Evolutionary conservation across 345 rosid species (phyloP), one percentile per base, ranked within the genome.

Genomic region (Pugionium cornutum): DNA sequence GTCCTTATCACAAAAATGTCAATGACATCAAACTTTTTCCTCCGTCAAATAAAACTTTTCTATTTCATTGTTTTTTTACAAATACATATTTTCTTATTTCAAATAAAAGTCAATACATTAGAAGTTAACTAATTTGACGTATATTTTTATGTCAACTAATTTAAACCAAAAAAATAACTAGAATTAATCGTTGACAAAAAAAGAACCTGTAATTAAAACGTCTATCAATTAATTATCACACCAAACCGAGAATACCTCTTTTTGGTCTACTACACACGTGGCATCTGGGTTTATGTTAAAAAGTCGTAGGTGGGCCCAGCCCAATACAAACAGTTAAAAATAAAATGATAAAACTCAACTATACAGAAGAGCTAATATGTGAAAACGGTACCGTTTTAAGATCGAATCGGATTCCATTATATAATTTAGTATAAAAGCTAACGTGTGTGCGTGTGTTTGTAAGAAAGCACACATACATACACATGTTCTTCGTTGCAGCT

Each of bases 401-500:
- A 36, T 27, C 62, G 77, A 73, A 66, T 73, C 72, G 67, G 60
- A 60, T 59, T 58, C 72, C 36, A 31, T 58, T 58, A 26, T 65
- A 44, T 66, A 73, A 52, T 18, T 18, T 18, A 37, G 41, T 66
- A 51, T 32, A 47, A 53, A 52, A 35, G 11, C 26, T 29, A 4
- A 60, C 52, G 53, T 47, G 72, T 66, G 67, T 66, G 62, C 36
- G 34, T 46, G 50, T 64, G 61, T 65, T 68, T 58, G 76, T 41
- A 64, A 47, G 33, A 62, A 51, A 69, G n/a, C 50, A 18, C 36
- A 53, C 32, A 61, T 33, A 56, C 33, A 64, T 9, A 67, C 67
- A 53, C 73, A 73, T 73, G 67, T 66, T 67, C 77, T 73, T 67
- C 68, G 37, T 74, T 47, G 64, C 43, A 46, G 72, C 62, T 73